Base-by-base conservation (phyloP, 331 rosid genomes). In the Cydonia oblonga region DNA sequence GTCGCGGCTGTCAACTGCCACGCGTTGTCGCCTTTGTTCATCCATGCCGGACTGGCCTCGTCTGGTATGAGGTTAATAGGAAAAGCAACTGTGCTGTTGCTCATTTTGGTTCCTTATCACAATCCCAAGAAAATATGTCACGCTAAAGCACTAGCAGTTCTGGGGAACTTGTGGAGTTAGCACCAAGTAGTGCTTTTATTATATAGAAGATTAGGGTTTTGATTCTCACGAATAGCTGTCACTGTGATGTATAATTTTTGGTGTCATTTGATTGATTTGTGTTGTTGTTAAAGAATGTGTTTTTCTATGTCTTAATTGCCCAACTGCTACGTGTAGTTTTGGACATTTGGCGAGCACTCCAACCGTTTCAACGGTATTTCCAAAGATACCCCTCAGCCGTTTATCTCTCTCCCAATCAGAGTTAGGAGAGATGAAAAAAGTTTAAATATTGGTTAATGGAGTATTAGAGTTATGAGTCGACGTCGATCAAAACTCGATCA, bases 11-110 rank as follows among this genome's bases (percentile, higher is more conserved):
- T 79, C 60, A 79, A 66, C 75, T 79, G 82, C 82, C 82, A 79
- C 6, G 82, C 78, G 20, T 79, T 79, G 82, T 79, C 82, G n/a
- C 59, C 82, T 52, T 79, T 79, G 82, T 75, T 79, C 78, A 79
- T 68, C 82, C 82, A 79, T 0, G 28, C 75, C 14, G 78, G 82
- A 44, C 51, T 66, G 2, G 71, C 78, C 0, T 18, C 40, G 23
- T 73, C 70, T 9, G 14, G 35, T 59, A 6, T 4, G 13, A 68
- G 70, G 29, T 75, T 70, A 20, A 14, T 4, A 61, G 82, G 78
- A 13, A 79, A 54, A 28, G 79, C 20, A 26, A 19, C 24, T n/a
- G 56, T 38, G 57, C 2, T 9, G 53, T 33, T 57, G 38, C 25
- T 40, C 82, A 72, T 78, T 44, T 57, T 78, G 12, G 24, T 24